Base-by-base conservation (phyloP, 768 basidiomycete genomes). In the Lenzites betulinus region DNA sequence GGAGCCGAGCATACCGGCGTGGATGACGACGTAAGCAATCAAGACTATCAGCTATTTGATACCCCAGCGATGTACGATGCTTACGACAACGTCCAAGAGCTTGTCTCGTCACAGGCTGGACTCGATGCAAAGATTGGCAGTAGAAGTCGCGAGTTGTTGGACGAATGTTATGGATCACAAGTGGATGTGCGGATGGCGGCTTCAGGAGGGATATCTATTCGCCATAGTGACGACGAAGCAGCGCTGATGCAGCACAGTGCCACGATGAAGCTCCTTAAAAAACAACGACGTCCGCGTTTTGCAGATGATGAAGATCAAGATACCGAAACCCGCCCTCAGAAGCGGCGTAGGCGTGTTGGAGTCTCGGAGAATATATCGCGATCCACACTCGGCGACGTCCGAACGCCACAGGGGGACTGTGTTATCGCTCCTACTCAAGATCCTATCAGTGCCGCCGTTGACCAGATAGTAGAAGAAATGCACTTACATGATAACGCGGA, bases 401-500 rank as follows among this genome's bases (percentile, higher is more conserved):
- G n/a, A n/a, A n/a, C n/a, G n/a, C n/a, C n/a, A n/a, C n/a, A n/a
- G n/a, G 36, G 22, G 35, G 51, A 38, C 35, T 18, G 26, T n/a
- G 35, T 33, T 11, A 36, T 20, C 22, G 22, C 15, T 5, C 33
- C 30, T 3, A 51, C 49, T 15, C n/a, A 1, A 20, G 16, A 33
- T 16, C 9, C 33, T 6, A 16, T 16, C 49, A 9, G 9, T 3
- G 20, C 8, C 2, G n/a, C 33, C 12, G 22, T 51, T 5, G 16
- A 36, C 2, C 16, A 11, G 6, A 42, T 56, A 3, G 35, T 44
- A 2, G 7, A 5, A 7, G 30, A 39, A 9, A 36, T 47, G 28
- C 15, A 43, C 4, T 15, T 58, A 12, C 1, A 12, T 7, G 30
- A 20, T 6, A 67, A 66, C 50, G 36, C 28, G 0, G 59, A 64